Evolutionary conservation across 2,329 filamentous ascomycete species (phyloP).

Genomic region (Tolypocladium sp.): DNA sequence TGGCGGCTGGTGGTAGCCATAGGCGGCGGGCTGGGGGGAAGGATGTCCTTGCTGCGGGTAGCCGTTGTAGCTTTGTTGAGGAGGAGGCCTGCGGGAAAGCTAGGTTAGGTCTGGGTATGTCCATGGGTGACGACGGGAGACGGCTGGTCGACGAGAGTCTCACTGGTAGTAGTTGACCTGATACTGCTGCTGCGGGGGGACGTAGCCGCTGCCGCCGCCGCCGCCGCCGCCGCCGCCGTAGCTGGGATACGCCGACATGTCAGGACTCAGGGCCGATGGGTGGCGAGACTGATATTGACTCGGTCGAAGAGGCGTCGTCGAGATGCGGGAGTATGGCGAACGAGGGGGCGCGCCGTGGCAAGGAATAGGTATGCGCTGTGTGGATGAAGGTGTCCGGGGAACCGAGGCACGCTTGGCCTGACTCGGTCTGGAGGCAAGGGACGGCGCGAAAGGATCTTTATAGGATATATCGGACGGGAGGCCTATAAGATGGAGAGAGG

Average conservation of each 20-base stretch:
- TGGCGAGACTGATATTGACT: background rate
- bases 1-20: constrained; percentile 30
- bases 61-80: constrained; percentile 14
- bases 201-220: constrained; percentile 38
- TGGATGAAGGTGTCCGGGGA: background rate
- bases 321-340: background rate
- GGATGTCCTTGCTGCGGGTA: constrained; percentile 38
- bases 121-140: background rate
- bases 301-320: background rate
- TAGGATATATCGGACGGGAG: background rate
- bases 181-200: constrained; percentile 28
- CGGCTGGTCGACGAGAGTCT: background rate
- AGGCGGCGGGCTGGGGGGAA: constrained; percentile 38
- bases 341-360: background rate
- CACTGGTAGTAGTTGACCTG: constrained; percentile 20
- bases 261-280: constrained; percentile 6
- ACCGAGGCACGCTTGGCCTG: background rate
- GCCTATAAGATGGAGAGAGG: background rate
- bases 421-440: background rate
- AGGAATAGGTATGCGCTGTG: background rate
- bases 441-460: background rate
- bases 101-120: background rate
- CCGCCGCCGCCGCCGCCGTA: constrained; percentile 43
- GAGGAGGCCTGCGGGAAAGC: constrained; percentile 1
- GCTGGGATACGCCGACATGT: constrained; percentile 56